These are phyloP conservation scores for Populus tremula DNA, from an alignment of 345 rosid genomes.

Conservation along the genomic window DNA sequence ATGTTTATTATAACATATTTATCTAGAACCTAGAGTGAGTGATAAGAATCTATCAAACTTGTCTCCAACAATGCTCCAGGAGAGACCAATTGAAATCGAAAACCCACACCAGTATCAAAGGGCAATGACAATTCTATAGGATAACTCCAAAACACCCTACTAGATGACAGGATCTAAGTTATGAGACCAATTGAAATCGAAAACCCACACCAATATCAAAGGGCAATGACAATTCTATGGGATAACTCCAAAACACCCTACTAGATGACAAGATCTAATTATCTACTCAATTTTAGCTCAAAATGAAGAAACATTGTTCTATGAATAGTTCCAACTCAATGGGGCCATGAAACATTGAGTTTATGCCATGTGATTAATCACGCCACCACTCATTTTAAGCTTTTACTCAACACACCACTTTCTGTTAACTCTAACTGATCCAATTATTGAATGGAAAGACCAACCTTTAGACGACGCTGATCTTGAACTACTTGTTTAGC, in stretches of 20 bases:
- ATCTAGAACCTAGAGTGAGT: neutral
- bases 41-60: neutral
- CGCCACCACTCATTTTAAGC: neutral
- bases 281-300: neutral
- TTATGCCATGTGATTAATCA: neutral
- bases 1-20: neutral
- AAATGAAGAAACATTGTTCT: neutral
- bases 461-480: conserved; percentile 90
- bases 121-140: neutral
- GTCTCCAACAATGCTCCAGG: neutral
- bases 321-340: neutral
- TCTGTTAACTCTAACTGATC: neutral
- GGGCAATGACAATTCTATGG: neutral
- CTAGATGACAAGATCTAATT: neutral
- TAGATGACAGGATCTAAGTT: neutral
- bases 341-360: neutral
- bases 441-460: conserved; percentile 1
- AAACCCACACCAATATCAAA: neutral
- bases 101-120: neutral
- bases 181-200: neutral
- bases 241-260: neutral
- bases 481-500: conserved; percentile 77
- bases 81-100: neutral
- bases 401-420: neutral
- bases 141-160: neutral